Conservation (phyloP, 2,329 filamentous ascomycete genomes). For the Fusarium equiseti region DNA sequence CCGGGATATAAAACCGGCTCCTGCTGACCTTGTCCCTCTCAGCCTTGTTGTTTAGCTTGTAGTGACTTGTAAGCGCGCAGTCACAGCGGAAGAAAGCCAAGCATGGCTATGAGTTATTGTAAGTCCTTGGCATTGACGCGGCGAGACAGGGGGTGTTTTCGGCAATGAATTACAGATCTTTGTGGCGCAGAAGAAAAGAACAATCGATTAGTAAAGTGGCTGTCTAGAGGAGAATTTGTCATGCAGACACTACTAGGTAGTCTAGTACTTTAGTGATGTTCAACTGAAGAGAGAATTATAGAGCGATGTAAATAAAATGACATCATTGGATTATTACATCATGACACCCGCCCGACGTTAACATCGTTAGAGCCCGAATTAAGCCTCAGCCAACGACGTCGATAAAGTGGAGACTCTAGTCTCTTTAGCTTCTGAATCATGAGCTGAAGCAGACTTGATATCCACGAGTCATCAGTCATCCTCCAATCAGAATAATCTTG, state of each 20-base stretch:
- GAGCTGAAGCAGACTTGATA: not conserved
- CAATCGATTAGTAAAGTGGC: not conserved
- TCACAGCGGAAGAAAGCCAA: conserved; percentile 4
- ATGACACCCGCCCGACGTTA: not conserved
- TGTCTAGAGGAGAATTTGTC: not conserved
- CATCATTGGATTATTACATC: conserved; percentile 36
- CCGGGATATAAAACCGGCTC: conserved; percentile 7
- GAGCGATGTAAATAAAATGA: not conserved
- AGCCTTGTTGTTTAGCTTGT: conserved; percentile 8
- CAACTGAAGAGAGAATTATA: not conserved
- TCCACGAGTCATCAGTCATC: not conserved
- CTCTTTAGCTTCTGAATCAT: conserved; percentile 14
- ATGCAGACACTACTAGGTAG: not conserved
- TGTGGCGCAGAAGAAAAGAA: conserved; percentile 17
- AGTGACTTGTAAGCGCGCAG: not conserved
- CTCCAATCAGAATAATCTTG: conserved; percentile 20
- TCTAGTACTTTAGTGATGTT: not conserved
- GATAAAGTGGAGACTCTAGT: conserved; percentile 9
- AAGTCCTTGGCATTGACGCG: conserved; percentile 17
- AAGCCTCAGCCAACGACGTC: conserved; percentile 30
- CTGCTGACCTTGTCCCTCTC: not conserved
- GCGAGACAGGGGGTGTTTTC: conserved; percentile 25
- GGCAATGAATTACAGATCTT: conserved; percentile 6
- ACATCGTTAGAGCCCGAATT: conserved; percentile 10
- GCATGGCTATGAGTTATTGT: conserved; percentile 8